A percentile compares a stretch with the other conserved stretches of the same genome.
Conservation (phyloP, 2,329 filamentous ascomycete species). For the Parastagonospora avenae region DNA sequence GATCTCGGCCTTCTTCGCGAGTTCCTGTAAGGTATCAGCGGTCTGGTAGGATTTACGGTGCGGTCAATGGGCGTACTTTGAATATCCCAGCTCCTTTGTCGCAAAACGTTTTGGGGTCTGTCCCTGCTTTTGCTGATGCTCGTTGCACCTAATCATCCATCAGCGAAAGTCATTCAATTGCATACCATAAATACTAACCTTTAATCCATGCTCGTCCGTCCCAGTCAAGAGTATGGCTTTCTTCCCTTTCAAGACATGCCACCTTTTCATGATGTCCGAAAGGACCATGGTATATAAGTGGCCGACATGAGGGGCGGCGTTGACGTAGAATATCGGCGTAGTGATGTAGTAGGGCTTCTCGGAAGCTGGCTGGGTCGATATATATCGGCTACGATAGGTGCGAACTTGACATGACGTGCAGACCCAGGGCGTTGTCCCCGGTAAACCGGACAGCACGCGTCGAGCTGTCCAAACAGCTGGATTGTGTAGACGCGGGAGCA, state of each 20-base stretch:
- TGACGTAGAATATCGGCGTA: conserved; percentile 98
- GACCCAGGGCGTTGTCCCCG: conserved; percentile 25
- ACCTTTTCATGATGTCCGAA: conserved; percentile 89
- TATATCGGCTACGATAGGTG: conserved; percentile 18
- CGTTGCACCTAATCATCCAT: conserved; percentile 64
- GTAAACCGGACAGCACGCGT: conserved; percentile 16
- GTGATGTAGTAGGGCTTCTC: conserved; percentile 92
- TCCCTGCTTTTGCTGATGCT: conserved; percentile 73
- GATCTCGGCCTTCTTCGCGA: conserved; percentile 73
- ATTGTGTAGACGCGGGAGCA: conserved; percentile 34
- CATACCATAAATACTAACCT: conserved; percentile 53
- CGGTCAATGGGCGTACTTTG: conserved; percentile 51
- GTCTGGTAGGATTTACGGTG: neutral
- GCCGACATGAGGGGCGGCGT: conserved; percentile 92
- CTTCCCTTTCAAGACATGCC: conserved; percentile 76
- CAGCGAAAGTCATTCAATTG: neutral
- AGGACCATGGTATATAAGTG: conserved; percentile 94
- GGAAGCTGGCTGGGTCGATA: conserved; percentile 23
- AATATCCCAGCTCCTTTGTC: conserved; percentile 83
- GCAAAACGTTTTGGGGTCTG: conserved; percentile 83
- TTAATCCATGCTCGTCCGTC: conserved; percentile 97
- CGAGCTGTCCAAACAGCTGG: conserved; percentile 23
- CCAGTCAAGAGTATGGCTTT: conserved; percentile 81
- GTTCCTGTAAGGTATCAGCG: conserved; percentile 50
- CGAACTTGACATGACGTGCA: conserved; percentile 27